Base-by-base conservation (phyloP, 2,329 filamentous ascomycete genomes). In the Domatiomyces catenatus region DNA sequence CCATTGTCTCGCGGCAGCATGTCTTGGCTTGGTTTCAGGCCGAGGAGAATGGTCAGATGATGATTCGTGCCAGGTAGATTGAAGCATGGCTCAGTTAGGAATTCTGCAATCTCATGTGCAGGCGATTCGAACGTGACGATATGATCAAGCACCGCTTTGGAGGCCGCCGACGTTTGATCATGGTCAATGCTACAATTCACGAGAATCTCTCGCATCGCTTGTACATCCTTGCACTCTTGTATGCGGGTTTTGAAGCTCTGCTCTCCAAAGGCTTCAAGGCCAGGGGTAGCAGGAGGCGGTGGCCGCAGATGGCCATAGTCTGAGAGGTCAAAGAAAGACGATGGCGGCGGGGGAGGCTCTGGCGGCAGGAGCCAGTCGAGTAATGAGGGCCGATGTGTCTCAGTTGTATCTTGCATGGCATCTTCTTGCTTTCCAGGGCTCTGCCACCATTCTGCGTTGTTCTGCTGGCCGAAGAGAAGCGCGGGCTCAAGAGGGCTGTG, bases 401-500 rank as follows among this genome's bases (percentile, higher is more conserved):
- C 44, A 42, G n/a, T 36, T 8, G 42, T 22, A 26, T 44, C 24
- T 39, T 20, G 42, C 1, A 45, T 26, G 15, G 12, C 19, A 36
- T 49, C 22, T 15, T 52, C 49, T 20, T 20, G 28, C 12, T 26
- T n/a, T 26, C 20, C 47, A 15, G 44, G 47, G 42, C 24, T 44
- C 45, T 56, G 47, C 58, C 58, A 60, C 58, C 58, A 60, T 22
- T 49, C 51, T 49, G 42, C 20, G 43, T 59, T 51, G 18, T 50
- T 32, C 8, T 45, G 51, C 32, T 48, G 45, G 19, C 69, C 70
- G 54, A 70, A 67, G 44, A 73, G 56, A 50, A 66, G 61, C 7
- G 62, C 63, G 48, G 69, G 62, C 57, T 72, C 68, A 32, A 68
- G 60, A 17, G 60, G 52, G 44, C 62, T 52, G 17, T 66, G 63